phyloP scores from a whole-genome alignment of 768 basidiomycete species.

The Dendrothele bispora region DNA sequence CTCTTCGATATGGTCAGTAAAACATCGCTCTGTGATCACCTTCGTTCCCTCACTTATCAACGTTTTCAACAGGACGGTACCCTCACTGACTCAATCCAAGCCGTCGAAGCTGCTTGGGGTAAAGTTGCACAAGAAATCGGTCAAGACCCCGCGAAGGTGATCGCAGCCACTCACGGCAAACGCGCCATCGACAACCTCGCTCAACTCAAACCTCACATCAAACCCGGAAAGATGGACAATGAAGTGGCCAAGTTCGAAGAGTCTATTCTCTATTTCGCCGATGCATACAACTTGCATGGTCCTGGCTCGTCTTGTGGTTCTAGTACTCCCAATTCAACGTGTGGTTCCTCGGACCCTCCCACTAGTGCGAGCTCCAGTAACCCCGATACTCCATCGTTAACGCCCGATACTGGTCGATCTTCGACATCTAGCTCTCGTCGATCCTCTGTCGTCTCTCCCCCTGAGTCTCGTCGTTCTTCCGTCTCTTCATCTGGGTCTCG shows the following conservation, averaged over 20 bases:
- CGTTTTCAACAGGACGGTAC: slow-evolving; percentile 53
- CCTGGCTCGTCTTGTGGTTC: slow-evolving; percentile 32
- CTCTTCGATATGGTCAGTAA: slow-evolving; percentile 67
- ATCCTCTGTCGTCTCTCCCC: slow-evolving; percentile 37
- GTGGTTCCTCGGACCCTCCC: too few relatives aligned
- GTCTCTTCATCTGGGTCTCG: slow-evolving; percentile 42
- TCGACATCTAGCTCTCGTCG: slow-evolving; percentile 43
- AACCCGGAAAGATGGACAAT: slow-evolving; percentile 52
- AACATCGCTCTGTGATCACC: neutral
- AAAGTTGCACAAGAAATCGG: slow-evolving; percentile 71
- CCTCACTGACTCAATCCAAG: too few relatives aligned
- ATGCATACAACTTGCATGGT: slow-evolving; percentile 50
- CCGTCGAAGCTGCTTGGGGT: slow-evolving; percentile 76
- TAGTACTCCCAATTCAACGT: too few relatives aligned
- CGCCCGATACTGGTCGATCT: slow-evolving; percentile 32
- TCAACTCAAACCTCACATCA: slow-evolving; percentile 57
- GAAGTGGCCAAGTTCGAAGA: slow-evolving; percentile 65
- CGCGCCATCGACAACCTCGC: slow-evolving; percentile 75
- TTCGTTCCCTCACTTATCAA: slow-evolving; percentile 22
- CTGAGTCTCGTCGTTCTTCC: slow-evolving; percentile 42
- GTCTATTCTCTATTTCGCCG: slow-evolving; percentile 65
- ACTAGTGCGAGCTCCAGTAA: slow-evolving; percentile 27
- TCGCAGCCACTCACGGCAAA: slow-evolving; percentile 77
- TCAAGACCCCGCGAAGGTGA: too few relatives aligned
- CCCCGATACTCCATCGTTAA: slow-evolving; percentile 40